Percentiles rank a stretch among this genome's conserved stretches.
These are phyloP conservation scores for Poteriospumella lacustris DNA, from an alignment of 108 stramenopile species.

Conservation along the genomic window DNA sequence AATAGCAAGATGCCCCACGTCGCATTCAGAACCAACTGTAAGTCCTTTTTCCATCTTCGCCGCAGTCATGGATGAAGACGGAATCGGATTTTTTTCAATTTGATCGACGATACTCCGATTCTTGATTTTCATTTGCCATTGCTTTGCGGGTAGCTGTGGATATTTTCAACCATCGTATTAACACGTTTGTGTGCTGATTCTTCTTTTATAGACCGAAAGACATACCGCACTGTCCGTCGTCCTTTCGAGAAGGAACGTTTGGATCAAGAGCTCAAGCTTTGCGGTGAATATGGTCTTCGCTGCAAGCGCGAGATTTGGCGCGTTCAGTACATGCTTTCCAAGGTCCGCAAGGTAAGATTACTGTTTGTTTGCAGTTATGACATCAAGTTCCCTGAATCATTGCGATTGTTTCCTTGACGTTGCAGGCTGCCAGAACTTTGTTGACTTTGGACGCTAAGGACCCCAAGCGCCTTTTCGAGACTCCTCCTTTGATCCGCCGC, in stretches of 20 bases:
- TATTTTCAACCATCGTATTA: background rate
- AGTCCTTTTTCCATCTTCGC: too few species aligned
- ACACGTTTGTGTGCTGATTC: background rate
- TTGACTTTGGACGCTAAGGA: constrained; percentile 92
- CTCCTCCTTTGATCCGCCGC: constrained; percentile 91
- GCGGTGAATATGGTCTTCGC: constrained; percentile 98
- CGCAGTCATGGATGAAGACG: too few species aligned
- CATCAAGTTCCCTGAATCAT: background rate
- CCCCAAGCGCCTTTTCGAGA: constrained; percentile 97
- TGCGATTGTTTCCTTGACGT: constrained; percentile 1
- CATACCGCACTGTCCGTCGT: constrained; percentile 96
- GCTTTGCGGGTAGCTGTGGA: too few species aligned
- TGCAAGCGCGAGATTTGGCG: constrained; percentile 99
- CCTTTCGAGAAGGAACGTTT: constrained; percentile 99
- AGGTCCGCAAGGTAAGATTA: constrained; percentile 78
- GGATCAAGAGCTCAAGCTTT: constrained; percentile 90
- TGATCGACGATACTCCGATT: too few species aligned
- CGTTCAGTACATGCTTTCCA: constrained; percentile 94
- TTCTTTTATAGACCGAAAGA: constrained; percentile 60
- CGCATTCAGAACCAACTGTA: constrained; percentile 22
- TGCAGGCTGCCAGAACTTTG: constrained; percentile 79
- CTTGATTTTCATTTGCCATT: too few species aligned
- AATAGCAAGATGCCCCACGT: constrained; percentile 34
- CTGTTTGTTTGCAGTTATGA: background rate
- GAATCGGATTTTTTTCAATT: too few species aligned